Percentiles rank a stretch among this genome's conserved stretches.
Conservation (phyloP, 1,284 basidiomycete species). For the Boletus semigastroideus region DNA sequence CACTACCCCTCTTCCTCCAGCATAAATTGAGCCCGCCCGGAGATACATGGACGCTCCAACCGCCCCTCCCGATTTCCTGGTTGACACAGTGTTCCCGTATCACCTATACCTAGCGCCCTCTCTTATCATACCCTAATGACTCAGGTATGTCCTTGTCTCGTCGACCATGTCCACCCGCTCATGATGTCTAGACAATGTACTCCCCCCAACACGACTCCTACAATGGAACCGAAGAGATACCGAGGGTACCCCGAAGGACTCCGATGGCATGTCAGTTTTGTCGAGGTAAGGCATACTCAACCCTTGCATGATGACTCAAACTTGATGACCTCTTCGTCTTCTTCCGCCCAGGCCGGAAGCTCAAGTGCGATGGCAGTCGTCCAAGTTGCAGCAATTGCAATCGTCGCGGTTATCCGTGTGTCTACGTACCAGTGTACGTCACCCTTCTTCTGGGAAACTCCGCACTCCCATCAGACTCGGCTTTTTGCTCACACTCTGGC, state of each 20-base stretch:
- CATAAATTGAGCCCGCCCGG: constrained; percentile 32
- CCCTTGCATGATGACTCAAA: neutral
- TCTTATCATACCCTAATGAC: constrained; percentile 23
- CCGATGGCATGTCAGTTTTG: constrained; percentile 62
- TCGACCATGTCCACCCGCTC: neutral
- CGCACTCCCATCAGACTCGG: neutral
- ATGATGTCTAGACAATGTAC: constrained; percentile 12
- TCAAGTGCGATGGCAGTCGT: constrained; percentile 57
- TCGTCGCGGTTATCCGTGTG: constrained; percentile 47
- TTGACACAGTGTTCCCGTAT: neutral
- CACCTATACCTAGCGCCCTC: constrained; percentile 5
- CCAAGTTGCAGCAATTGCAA: constrained; percentile 57
- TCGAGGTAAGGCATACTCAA: constrained; percentile 39
- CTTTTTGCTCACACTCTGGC: constrained; percentile 10
- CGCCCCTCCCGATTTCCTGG: constrained; percentile 11
- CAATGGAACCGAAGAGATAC: constrained; percentile 22
- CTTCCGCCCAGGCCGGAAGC: constrained; percentile 47
- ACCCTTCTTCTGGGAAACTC: constrained; percentile 5
- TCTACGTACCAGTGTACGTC: constrained; percentile 55
- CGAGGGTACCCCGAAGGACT: constrained; percentile 48
- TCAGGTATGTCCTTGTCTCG: constrained; percentile 16
- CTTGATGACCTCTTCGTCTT: neutral
- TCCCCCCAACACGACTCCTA: constrained; percentile 10
- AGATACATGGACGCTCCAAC: constrained; percentile 9
- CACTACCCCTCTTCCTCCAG: constrained; percentile 19